Evolutionary conservation across 2,329 filamentous ascomycete genomes (phyloP), one percentile per base, ranked within the genome.

Genomic region (Cytospora piceae): DNA sequence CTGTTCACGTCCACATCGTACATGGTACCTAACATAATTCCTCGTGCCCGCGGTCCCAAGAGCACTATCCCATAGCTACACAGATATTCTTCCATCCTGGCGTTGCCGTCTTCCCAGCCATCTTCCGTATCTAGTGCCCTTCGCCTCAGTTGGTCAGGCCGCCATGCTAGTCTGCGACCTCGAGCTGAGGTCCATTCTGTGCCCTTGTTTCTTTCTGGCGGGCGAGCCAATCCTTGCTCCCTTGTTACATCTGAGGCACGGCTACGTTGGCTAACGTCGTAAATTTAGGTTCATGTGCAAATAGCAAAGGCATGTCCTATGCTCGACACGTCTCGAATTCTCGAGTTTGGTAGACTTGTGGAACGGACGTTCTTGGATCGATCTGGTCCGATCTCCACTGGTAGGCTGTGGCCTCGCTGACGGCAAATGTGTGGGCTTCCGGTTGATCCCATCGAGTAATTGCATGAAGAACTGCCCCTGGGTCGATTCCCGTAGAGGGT

Each of bases 1-100:
- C 54, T 53, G 31, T 60, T 46, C 42, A 57, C 59, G 51, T 24
- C 37, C 52, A 32, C 57, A 58, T 31, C 17, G 32, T 54, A 32
- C 46, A 58, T 52, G 31, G 12, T 60, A 46, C 34, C n/a, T n/a
- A 54, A 37, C 24, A 31, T 29, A 17, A n/a, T 17, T 37, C 55
- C 52, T 27, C 46, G 49, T 64, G 52, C 60, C 60, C 20, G n/a
- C 51, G 32, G 29, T 27, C 60, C 39, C 54, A 37, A 29, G 14
- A 56, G 49, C 59, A 46, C 61, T 42, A 55, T 34, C 20, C 27
- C 27, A 37, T 51, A 54, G 51, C 59, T 17, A 34, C 63, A 37
- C 56, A 60, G 46, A 53, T 24, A 22, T 46, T 29, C 31, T 24
- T 53, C 56, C 49, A 59, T 31, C 17, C 5, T 55, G 7, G 24